Evolutionary conservation across 345 rosid genomes (phyloP), one percentile per base, ranked within the genome.

Genomic region (Noccaea caerulescens): DNA sequence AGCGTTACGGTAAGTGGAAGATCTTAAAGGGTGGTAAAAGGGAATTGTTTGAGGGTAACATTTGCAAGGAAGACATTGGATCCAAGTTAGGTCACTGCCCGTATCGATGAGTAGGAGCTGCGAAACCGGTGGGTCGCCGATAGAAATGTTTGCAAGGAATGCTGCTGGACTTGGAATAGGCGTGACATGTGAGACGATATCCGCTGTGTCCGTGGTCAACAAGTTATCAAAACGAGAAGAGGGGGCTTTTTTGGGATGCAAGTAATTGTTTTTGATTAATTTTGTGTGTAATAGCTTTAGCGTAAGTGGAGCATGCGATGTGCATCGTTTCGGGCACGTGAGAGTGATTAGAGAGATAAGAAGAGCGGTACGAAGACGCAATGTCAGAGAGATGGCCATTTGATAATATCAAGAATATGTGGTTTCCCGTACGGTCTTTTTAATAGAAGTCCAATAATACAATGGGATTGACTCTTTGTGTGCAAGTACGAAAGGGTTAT

Each of bases 71-170:
- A 58, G 74, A 20, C 81, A 68, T 0, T 77, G 80, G 37, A 77
- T 55, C 80, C 80, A 77, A 45, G 72, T 66, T 11, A 77, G 63
- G 56, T 77, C 76, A 56, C 80, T 72, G 18, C 73, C 80, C 5
- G 77, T 72, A 14, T 77, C 80, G 33, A 72, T 16, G 59, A 61
- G 72, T 46, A 72, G 10, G 32, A 71, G 73, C 38, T 72, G 80
- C 1, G 69, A 5, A 8, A 77, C 64, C 0, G 77, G 73, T 11
- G 77, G 77, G 20, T 72, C 16, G 7, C 81, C 81, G 8, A 77
- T 61, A 25, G 71, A 77, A 12, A 77, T 25, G 5, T 77, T 70
- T 1, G 72, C 80, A 3, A 77, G 65, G 47, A 76, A 76, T 38
- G 74, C 37, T 47, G 79, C 27, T 46, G 59, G 74, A 47, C 52